These are phyloP conservation scores for Triangularia setosa DNA, from an alignment of 2,329 filamentous ascomycete genomes.

Conservation along the genomic window DNA sequence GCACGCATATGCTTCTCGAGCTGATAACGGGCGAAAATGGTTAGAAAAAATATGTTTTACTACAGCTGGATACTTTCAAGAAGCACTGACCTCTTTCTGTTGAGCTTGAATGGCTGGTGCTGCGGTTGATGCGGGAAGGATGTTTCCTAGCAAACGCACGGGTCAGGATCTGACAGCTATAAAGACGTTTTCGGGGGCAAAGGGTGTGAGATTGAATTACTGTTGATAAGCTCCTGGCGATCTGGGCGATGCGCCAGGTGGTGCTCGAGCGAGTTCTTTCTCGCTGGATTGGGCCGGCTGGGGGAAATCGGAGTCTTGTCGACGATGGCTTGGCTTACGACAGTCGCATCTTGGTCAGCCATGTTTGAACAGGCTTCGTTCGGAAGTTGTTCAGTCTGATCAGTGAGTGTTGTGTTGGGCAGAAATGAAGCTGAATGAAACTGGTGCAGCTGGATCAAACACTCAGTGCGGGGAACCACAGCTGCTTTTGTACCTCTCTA, in stretches of 20 bases:
- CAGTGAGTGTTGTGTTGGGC: neutral
- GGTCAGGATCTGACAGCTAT: neutral
- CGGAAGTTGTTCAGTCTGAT: neutral
- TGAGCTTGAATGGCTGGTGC: constrained; percentile 76
- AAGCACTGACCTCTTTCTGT: constrained; percentile 61
- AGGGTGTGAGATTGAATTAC: constrained; percentile 44
- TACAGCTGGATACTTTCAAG: neutral
- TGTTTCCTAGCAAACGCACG: constrained; percentile 60
- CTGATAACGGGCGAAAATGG: constrained; percentile 29
- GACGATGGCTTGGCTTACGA: constrained; percentile 31
- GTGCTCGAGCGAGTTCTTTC: constrained; percentile 69
- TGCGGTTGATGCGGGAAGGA: constrained; percentile 73
- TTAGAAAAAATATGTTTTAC: neutral
- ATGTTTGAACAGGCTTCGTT: constrained; percentile 12
- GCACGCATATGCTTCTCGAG: constrained; percentile 84
- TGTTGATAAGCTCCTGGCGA: constrained; percentile 73
- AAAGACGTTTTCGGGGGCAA: constrained; percentile 1
- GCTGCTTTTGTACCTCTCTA: neutral
- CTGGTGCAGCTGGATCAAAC: neutral
- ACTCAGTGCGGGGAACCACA: neutral
- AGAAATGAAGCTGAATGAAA: neutral
- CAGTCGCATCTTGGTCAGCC: constrained; percentile 15
- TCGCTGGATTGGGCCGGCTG: constrained; percentile 43
- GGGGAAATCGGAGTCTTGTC: constrained; percentile 59
- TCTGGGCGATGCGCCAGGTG: constrained; percentile 70